phyloP scores from a whole-genome alignment of 495 filamentous ascomycete species.

The Hypomontagnella submonticulosa region DNA sequence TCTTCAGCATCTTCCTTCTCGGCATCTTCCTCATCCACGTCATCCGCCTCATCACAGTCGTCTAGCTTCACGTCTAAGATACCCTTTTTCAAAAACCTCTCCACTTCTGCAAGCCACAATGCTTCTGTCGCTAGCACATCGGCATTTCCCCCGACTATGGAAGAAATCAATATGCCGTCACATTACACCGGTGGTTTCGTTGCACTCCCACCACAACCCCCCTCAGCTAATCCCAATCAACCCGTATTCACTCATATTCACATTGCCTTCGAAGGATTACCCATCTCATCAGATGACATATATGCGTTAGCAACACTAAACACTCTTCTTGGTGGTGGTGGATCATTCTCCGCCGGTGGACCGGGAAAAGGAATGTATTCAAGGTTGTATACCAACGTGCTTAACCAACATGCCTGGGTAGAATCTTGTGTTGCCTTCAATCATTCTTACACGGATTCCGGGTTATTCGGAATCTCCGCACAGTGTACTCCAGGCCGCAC shows the following conservation, averaged over 20 bases:
- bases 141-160: constrained; percentile 56
- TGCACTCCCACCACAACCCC: constrained; percentile 80
- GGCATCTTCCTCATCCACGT: too few relatives aligned
- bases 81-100: constrained; percentile 92
- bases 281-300: constrained; percentile 89
- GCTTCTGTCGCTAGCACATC: constrained; percentile 62
- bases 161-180: constrained; percentile 72
- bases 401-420: constrained; percentile 97
- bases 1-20: constrained; percentile 54
- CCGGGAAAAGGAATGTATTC: constrained; percentile 99
- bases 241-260: constrained; percentile 90
- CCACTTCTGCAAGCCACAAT: constrained; percentile 72
- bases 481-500: constrained; percentile 82
- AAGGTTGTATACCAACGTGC: constrained; percentile 93
- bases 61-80: constrained; percentile 82
- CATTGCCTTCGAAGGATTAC: constrained; percentile 93
- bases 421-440: constrained; percentile 96
- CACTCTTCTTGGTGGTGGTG: constrained; percentile 93
- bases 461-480: constrained; percentile 92
- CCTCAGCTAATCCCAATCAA: constrained; percentile 78
- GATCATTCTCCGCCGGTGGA: constrained; percentile 96
- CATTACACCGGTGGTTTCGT: constrained; percentile 96
- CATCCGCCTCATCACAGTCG: constrained; percentile 53
- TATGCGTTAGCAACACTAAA: constrained; percentile 97
- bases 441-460: constrained; percentile 94